Conservation (phyloP, 2,329 filamentous ascomycete species). For the Orbilia quercus region DNA sequence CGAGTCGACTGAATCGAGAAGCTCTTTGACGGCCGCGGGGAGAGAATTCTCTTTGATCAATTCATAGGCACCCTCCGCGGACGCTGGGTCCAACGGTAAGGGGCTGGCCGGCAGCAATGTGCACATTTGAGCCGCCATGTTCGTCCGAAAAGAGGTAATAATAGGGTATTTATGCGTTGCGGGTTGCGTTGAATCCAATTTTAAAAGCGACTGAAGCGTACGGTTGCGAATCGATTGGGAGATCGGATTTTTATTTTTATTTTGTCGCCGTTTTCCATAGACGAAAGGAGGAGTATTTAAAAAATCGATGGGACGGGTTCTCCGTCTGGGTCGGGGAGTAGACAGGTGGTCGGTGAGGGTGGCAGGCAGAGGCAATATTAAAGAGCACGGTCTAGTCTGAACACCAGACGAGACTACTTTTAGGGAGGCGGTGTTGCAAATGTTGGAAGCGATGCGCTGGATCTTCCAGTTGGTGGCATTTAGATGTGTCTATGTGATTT, state of each 20-base stretch:
- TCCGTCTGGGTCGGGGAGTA: neutral
- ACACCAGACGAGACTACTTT: conserved; percentile 17
- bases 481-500: conserved; percentile 20
- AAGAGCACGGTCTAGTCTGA: conserved; percentile 25
- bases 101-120: conserved; percentile 42
- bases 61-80: conserved; percentile 50
- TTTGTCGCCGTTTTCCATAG: conserved; percentile 20
- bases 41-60: conserved; percentile 51
- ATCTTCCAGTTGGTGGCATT: conserved; percentile 50
- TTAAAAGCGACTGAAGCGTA: conserved; percentile 4
- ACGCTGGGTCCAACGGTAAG: conserved; percentile 48
- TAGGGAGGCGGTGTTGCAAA: conserved; percentile 54
- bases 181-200: neutral
- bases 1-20: conserved; percentile 48
- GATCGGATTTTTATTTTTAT: conserved; percentile 2
- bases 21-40: conserved; percentile 45
- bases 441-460: conserved; percentile 41
- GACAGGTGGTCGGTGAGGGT: neutral
- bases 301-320: neutral
- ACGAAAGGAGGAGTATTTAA: conserved; percentile 16
- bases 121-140: conserved; percentile 52
- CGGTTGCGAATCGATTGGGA: neutral
- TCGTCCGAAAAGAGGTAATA: conserved; percentile 11
- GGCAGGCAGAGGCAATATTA: conserved; percentile 6
- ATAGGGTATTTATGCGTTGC: too few species aligned